A percentile compares a stretch with the other conserved stretches of the same genome.
phyloP scores from a whole-genome alignment of 208 protist genomes.

The Crithidia bombi region DNA sequence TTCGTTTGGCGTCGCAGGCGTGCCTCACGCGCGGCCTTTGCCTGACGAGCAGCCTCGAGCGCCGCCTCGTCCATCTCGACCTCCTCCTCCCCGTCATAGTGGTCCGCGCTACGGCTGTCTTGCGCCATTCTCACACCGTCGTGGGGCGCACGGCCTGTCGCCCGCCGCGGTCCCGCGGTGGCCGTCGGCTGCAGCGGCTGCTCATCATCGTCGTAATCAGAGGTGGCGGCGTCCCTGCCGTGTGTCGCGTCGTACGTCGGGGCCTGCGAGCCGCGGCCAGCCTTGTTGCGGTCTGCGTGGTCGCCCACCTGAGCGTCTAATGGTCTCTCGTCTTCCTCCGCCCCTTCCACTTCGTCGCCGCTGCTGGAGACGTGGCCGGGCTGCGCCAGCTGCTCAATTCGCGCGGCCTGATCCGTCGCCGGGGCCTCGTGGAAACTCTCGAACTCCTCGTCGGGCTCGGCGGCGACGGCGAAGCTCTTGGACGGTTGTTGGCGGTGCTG shows the following conservation, averaged over 20 bases:
- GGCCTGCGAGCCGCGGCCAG: constrained; percentile 8
- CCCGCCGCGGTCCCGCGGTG: background rate
- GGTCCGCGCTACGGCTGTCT: background rate
- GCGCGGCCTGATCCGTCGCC: constrained; percentile 14
- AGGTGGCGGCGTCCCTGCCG: background rate
- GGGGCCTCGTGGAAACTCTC: constrained; percentile 41
- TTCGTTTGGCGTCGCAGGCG: constrained; percentile 10
- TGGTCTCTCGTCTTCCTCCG: constrained; percentile 17
- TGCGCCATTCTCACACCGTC: no score
- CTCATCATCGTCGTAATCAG: background rate
- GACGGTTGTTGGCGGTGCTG: constrained; percentile 8
- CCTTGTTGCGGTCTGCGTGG: constrained; percentile 17
- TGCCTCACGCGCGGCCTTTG: constrained; percentile 10
- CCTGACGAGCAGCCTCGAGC: constrained; percentile 16
- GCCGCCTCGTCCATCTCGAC: constrained; percentile 22
- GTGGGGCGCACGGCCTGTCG: background rate
- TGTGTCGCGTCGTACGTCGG: background rate
- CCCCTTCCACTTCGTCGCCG: constrained; percentile 15
- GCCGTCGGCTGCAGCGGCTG: constrained; percentile 1
- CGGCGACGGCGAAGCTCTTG: constrained; percentile 28
- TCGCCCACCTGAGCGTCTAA: constrained; percentile 18
- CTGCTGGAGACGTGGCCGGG: constrained; percentile 12
- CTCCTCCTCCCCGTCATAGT: constrained; percentile 10
- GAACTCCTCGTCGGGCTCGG: constrained; percentile 34
- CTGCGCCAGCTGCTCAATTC: constrained; percentile 33